These are phyloP conservation scores for Daldinia childiae DNA, from an alignment of 495 filamentous ascomycete genomes.

Conservation along the genomic window DNA sequence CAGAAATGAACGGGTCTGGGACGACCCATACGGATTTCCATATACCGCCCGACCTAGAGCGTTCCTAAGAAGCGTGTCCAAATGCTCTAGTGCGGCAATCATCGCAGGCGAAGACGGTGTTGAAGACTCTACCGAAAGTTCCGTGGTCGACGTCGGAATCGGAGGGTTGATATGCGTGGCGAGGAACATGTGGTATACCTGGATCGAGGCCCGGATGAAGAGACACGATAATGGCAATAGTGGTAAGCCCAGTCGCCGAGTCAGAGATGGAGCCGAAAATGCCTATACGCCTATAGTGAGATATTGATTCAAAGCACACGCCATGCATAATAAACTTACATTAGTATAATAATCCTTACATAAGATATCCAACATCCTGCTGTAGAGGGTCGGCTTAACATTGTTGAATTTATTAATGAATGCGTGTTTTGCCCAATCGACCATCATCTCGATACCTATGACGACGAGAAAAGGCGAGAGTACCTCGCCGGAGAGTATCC, in stretches of 20 bases:
- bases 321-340: constrained; percentile 52
- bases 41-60: constrained; percentile 74
- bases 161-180: constrained; percentile 81
- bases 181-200: constrained; percentile 99
- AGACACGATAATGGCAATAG: constrained; percentile 93
- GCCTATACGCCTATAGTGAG: constrained; percentile 61
- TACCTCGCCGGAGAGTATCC: constrained; percentile 78
- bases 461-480: constrained; percentile 92
- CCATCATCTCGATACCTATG: constrained; percentile 93
- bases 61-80: constrained; percentile 77
- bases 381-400: constrained; percentile 86
- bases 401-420: constrained; percentile 99
- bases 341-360: constrained; percentile 98
- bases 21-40: constrained; percentile 55
- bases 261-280: constrained; percentile 84
- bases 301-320: not conserved
- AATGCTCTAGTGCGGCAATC: constrained; percentile 74
- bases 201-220: constrained; percentile 92
- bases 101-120: constrained; percentile 71
- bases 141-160: constrained; percentile 73
- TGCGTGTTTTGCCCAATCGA: constrained; percentile 97
- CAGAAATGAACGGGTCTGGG: constrained; percentile 45
- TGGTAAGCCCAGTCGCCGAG: constrained; percentile 87
- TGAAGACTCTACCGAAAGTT: constrained; percentile 63
- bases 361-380: constrained; percentile 87